phyloP scores from a whole-genome alignment of 495 filamentous ascomycete species.

The Aspergillus hancockii region DNA sequence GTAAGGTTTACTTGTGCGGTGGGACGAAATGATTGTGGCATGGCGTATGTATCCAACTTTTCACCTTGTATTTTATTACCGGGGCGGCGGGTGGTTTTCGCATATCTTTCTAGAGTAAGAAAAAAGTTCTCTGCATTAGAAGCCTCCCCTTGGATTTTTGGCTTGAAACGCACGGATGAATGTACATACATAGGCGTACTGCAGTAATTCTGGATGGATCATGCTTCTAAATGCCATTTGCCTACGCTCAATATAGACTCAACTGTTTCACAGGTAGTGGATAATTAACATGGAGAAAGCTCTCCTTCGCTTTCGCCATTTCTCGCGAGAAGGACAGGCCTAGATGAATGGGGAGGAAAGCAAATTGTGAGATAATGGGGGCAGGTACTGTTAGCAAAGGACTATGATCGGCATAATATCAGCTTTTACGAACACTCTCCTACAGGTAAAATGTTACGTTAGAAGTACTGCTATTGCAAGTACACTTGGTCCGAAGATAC shows the following conservation, averaged over 20 bases:
- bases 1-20: conserved; percentile 4
- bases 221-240: background rate
- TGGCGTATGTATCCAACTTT: conserved; percentile 20
- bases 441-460: too few relatives aligned
- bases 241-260: background rate
- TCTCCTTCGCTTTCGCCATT: background rate
- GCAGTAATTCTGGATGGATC: background rate
- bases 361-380: too few relatives aligned
- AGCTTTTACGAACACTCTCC: too few relatives aligned
- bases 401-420: too few relatives aligned
- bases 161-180: conserved; percentile 1
- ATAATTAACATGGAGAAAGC: background rate
- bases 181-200: conserved; percentile 1
- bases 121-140: conserved; percentile 11
- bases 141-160: background rate
- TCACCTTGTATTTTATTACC: conserved; percentile 20
- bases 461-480: background rate
- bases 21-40: conserved; percentile 9
- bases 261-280: background rate
- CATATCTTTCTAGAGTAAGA: conserved; percentile 13
- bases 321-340: too few relatives aligned
- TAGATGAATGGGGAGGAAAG: too few relatives aligned
- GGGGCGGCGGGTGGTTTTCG: conserved; percentile 21
- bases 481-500: background rate
- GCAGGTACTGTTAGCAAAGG: too few relatives aligned